phyloP scores from a whole-genome alignment of 2,329 filamentous ascomycete species.

The Penicillium crustosum region DNA sequence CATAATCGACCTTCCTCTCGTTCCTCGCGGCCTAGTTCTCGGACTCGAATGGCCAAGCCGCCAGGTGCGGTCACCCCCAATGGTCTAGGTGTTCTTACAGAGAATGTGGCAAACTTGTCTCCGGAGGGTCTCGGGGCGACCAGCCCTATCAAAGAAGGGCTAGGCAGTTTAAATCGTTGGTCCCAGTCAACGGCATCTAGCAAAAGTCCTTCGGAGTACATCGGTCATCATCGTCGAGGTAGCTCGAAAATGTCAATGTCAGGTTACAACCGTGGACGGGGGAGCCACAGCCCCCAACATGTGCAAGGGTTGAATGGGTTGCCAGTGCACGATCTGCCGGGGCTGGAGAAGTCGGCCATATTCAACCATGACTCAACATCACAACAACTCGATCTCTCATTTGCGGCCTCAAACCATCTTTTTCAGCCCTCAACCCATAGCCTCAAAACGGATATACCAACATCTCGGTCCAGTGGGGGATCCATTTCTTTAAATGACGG shows the following conservation, averaged over 20 bases:
- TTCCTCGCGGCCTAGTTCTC: slow-evolving; percentile 21
- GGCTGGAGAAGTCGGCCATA: slow-evolving; percentile 20
- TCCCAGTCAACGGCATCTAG: slow-evolving; percentile 58
- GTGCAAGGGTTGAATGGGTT: slow-evolving; percentile 12
- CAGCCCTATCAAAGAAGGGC: slow-evolving; percentile 43
- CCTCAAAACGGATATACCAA: slow-evolving; percentile 9
- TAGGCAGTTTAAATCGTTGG: slow-evolving; percentile 57
- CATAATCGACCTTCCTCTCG: slow-evolving; percentile 23
- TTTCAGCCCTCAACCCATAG: slow-evolving; percentile 16
- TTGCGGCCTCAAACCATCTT: slow-evolving; percentile 20
- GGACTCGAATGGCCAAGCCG: slow-evolving; percentile 19
- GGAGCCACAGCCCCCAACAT: slow-evolving; percentile 18
- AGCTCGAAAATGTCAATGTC: slow-evolving; percentile 27
- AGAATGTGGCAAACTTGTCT: slow-evolving; percentile 16
- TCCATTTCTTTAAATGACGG: slow-evolving; percentile 26
- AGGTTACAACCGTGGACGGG: slow-evolving; percentile 2
- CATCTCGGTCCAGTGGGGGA: slow-evolving; percentile 28
- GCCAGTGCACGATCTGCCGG: slow-evolving; percentile 21
- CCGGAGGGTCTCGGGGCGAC: slow-evolving; percentile 16
- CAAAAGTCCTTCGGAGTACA: slow-evolving; percentile 31
- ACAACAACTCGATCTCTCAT: slow-evolving; percentile 29
- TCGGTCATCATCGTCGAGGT: slow-evolving; percentile 27
- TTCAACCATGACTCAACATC: slow-evolving; percentile 16
- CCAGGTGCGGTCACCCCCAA: slow-evolving; percentile 17
- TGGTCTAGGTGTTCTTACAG: slow-evolving; percentile 20